phyloP scores from a whole-genome alignment of 2,329 filamentous ascomycete genomes.

The Blastomyces percursus region DNA sequence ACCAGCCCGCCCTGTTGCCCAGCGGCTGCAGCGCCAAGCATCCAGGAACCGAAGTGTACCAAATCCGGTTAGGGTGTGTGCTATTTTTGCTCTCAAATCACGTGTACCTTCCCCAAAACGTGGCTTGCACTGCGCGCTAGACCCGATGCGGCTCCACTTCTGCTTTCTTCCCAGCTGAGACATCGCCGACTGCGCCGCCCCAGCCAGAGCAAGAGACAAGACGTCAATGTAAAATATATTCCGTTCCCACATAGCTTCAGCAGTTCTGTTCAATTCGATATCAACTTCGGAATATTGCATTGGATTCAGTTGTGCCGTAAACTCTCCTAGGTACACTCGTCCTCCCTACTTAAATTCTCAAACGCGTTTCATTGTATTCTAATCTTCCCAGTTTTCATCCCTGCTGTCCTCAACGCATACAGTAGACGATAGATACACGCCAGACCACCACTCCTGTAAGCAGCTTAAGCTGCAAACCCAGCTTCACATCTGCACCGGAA shows the following conservation, averaged over 20 bases:
- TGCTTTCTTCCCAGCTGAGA: too few species aligned
- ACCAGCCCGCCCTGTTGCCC: too few species aligned
- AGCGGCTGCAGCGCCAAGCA: too few species aligned
- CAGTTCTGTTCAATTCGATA: not conserved
- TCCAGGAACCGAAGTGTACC: not conserved
- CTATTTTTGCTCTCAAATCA: not conserved
- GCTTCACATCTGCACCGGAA: not conserved
- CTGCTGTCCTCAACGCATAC: not conserved
- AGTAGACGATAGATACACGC: not conserved
- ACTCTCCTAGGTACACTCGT: not conserved
- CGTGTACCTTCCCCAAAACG: not conserved
- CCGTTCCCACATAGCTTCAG: not conserved
- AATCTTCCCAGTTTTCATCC: not conserved
- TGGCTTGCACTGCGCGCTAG: constrained; percentile 5
- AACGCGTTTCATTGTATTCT: not conserved
- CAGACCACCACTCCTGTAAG: not conserved
- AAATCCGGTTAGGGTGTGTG: not conserved
- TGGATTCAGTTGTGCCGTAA: not conserved
- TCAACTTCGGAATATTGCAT: not conserved
- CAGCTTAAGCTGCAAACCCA: not conserved
- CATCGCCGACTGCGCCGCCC: not conserved
- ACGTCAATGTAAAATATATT: not conserved
- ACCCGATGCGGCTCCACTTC: not conserved
- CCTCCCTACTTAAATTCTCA: not conserved
- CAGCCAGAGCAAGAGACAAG: not conserved